A percentile compares a stretch with the other conserved stretches of the same genome.
Evolutionary conservation across 2,329 filamentous ascomycete species (phyloP).

Genomic region (Fusarium secorum): DNA sequence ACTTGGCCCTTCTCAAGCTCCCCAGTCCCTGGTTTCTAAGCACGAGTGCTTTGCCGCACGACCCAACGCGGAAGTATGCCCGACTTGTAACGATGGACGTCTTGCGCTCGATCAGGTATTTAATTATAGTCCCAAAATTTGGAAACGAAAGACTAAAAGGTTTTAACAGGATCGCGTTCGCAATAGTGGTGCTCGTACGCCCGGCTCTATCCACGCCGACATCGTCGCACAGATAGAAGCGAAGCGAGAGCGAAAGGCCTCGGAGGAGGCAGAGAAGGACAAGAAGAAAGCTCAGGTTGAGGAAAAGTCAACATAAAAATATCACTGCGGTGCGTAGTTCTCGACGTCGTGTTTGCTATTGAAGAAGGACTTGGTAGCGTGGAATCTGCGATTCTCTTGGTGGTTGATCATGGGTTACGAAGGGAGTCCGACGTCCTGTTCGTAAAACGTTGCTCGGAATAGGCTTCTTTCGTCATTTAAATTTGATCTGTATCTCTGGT

Average conservation of each 20-base stretch:
- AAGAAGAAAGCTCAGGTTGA: neutral
- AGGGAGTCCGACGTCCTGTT: no score
- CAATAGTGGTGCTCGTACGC: constrained; percentile 39
- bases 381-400: neutral
- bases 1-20: neutral
- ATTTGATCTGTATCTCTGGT: neutral
- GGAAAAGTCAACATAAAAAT: neutral
- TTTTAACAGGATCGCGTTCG: constrained; percentile 33
- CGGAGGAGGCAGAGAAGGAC: neutral
- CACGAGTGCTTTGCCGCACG: constrained; percentile 39
- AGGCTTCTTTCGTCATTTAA: neutral
- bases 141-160: neutral
- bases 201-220: constrained; percentile 38
- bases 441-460: no score
- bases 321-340: fast-evolving
- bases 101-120: constrained; percentile 26
- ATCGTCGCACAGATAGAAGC: constrained; percentile 38
- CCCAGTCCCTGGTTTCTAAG: constrained; percentile 40
- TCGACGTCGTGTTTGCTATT: no score
- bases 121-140: fast-evolving
- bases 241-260: constrained; percentile 10
- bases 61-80: constrained; percentile 4
- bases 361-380: neutral
- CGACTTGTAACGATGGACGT: neutral
- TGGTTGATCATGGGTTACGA: neutral